phyloP scores from a whole-genome alignment of 2,329 filamentous ascomycete species.

The Hymenoscyphus fraxineus region DNA sequence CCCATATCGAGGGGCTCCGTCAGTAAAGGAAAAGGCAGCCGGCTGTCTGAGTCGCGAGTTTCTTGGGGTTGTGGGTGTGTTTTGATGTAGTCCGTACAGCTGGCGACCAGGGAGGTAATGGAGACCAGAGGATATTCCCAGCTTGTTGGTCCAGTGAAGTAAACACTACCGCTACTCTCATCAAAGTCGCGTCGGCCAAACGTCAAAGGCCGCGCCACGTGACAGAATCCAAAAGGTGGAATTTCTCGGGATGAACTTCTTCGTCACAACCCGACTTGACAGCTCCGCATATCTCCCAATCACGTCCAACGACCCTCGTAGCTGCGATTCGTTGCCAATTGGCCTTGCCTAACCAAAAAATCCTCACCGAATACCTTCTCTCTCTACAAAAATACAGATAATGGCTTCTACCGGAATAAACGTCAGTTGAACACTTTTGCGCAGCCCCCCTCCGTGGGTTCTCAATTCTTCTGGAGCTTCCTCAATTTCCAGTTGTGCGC shows the following conservation, averaged over 20 bases:
- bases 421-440: slow-evolving; percentile 40
- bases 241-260: slow-evolving; percentile 16
- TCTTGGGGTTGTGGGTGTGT: not conserved
- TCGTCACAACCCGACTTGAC: slow-evolving; percentile 18
- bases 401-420: slow-evolving; percentile 48
- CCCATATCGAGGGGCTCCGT: slow-evolving; percentile 27
- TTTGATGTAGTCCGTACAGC: not conserved
- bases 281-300: slow-evolving; percentile 25
- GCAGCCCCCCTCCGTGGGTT: slow-evolving; percentile 3
- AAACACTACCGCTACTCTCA: not conserved
- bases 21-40: not conserved
- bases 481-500: slow-evolving; percentile 3
- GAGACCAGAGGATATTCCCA: not conserved
- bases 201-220: not conserved
- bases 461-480: not conserved
- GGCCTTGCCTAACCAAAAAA: slow-evolving; percentile 20
- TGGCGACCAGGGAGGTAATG: not conserved
- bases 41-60: not conserved
- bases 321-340: slow-evolving; percentile 31
- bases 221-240: not conserved
- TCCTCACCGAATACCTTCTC: slow-evolving; percentile 12
- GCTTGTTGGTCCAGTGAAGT: not conserved
- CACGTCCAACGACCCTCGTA: slow-evolving; percentile 18
- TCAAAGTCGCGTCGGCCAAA: slow-evolving; percentile 5
- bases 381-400: slow-evolving; percentile 17